These are phyloP conservation scores for Eucalyptus fibrosa DNA, from an alignment of 345 rosid species.

Conservation along the genomic window DNA sequence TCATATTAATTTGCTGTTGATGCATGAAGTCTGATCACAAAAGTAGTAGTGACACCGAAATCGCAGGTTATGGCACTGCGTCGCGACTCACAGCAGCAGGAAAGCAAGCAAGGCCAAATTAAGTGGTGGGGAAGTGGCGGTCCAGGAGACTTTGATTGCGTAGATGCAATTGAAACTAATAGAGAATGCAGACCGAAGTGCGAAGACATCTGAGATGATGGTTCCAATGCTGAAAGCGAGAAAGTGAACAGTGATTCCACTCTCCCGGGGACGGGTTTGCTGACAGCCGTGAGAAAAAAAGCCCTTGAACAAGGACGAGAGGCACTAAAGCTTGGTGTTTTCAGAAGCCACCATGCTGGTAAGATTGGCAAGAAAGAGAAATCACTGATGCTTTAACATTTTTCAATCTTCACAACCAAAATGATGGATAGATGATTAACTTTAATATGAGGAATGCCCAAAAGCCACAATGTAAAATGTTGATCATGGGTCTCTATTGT, in stretches of 20 bases:
- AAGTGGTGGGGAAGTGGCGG: slow-evolving; percentile 59
- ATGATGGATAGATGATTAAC: slow-evolving; percentile 7
- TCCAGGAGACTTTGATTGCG: slow-evolving; percentile 1
- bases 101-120: slow-evolving; percentile 6
- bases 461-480: neutral
- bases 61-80: slow-evolving; percentile 1
- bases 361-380: slow-evolving; percentile 27
- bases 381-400: slow-evolving; percentile 21
- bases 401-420: slow-evolving; percentile 38
- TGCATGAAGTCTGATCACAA: slow-evolving; percentile 11
- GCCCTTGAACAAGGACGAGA: slow-evolving; percentile 34
- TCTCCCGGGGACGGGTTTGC: slow-evolving; percentile 8
- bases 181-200: slow-evolving; percentile 3
- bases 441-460: neutral
- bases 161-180: slow-evolving; percentile 7
- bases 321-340: slow-evolving; percentile 28
- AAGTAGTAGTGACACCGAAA: slow-evolving; percentile 8
- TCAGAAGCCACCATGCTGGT: slow-evolving; percentile 10
- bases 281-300: slow-evolving; percentile 31
- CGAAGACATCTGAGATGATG: slow-evolving; percentile 1
- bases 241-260: neutral
- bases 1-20: neutral
- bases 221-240: neutral
- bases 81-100: slow-evolving; percentile 10
- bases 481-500: neutral